Evolutionary conservation across 192 early-diverging fungal species (phyloP).

Genomic region (Podila epigama): DNA sequence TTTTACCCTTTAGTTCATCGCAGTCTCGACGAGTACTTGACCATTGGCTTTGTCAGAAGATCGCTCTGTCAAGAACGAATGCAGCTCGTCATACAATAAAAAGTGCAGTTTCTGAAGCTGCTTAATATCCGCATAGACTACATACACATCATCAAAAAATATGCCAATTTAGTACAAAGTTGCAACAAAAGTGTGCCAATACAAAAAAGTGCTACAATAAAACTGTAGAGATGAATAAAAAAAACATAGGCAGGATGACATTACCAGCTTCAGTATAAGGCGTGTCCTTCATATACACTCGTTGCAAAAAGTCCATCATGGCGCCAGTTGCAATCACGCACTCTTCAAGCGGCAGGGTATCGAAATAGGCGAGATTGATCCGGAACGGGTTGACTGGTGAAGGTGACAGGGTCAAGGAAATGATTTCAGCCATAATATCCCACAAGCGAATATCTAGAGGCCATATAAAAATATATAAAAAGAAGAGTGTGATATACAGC

Average conservation of each 20-base stretch:
- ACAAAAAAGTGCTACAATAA: too few relatives aligned
- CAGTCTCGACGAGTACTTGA: background rate
- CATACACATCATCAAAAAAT: background rate
- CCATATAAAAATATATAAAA: background rate
- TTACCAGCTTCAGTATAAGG: constrained; percentile 51
- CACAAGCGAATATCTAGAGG: constrained; percentile 62
- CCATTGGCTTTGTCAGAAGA: constrained; percentile 10
- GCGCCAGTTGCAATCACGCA: constrained; percentile 70
- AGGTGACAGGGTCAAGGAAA: constrained; percentile 60
- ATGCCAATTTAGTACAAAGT: background rate
- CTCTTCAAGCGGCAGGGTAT: constrained; percentile 67
- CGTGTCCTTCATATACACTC: constrained; percentile 62
- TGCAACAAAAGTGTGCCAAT: too few relatives aligned
- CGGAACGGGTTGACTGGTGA: constrained; percentile 73
- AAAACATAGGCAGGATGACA: background rate
- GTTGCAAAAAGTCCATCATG: constrained; percentile 68
- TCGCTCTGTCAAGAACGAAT: constrained; percentile 47
- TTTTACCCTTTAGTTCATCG: background rate
- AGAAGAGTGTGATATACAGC: background rate
- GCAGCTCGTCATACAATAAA: constrained; percentile 50
- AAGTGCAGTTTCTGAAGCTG: constrained; percentile 50
- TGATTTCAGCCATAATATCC: constrained; percentile 75
- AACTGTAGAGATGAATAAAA: background rate
- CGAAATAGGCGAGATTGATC: constrained; percentile 67
- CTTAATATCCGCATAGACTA: constrained; percentile 53